Percentiles rank a stretch among this genome's conserved stretches.
These are phyloP conservation scores for Neonothopanus nambi DNA, from an alignment of 1,284 basidiomycete genomes.

Conservation along the genomic window DNA sequence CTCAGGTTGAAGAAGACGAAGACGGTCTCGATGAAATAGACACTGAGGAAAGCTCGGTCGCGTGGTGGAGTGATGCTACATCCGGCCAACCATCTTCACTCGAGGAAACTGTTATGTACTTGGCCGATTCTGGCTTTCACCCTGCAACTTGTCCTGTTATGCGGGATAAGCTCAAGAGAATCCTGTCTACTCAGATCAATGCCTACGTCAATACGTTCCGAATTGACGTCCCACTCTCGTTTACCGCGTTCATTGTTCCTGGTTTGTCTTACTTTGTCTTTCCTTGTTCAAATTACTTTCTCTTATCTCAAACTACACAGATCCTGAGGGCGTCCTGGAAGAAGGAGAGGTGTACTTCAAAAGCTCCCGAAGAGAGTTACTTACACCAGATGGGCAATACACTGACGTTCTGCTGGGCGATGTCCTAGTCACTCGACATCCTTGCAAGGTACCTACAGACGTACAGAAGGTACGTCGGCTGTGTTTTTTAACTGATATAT, in stretches of 20 bases:
- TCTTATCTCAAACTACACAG: slow-evolving; percentile 26
- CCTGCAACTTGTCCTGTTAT: slow-evolving; percentile 42
- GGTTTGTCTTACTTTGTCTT: slow-evolving; percentile 41
- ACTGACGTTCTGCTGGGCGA: slow-evolving; percentile 45
- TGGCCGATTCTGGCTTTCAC: slow-evolving; percentile 48
- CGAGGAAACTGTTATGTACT: slow-evolving; percentile 49
- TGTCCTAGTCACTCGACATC: slow-evolving; percentile 49
- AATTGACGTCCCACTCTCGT: slow-evolving; percentile 50
- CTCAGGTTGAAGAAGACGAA: slow-evolving; percentile 42
- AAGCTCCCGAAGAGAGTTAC: slow-evolving; percentile 38
- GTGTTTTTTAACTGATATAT: background rate
- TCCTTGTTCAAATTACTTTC: background rate
- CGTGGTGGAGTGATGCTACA: slow-evolving; percentile 53
- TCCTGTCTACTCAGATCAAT: slow-evolving; percentile 37
- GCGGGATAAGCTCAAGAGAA: slow-evolving; percentile 42
- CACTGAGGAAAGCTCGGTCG: slow-evolving; percentile 41
- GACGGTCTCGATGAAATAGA: slow-evolving; percentile 31
- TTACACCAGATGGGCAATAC: slow-evolving; percentile 36
- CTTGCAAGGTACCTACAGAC: slow-evolving; percentile 56
- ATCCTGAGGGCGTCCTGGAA: slow-evolving; percentile 42
- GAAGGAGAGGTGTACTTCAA: slow-evolving; percentile 48
- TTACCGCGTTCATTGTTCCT: slow-evolving; percentile 48
- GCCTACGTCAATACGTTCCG: slow-evolving; percentile 36
- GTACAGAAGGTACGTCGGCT: slow-evolving; percentile 43
- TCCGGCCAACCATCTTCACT: slow-evolving; percentile 51